Conservation (phyloP, 768 basidiomycete genomes). For the Coprinellus aureogranulatus region DNA sequence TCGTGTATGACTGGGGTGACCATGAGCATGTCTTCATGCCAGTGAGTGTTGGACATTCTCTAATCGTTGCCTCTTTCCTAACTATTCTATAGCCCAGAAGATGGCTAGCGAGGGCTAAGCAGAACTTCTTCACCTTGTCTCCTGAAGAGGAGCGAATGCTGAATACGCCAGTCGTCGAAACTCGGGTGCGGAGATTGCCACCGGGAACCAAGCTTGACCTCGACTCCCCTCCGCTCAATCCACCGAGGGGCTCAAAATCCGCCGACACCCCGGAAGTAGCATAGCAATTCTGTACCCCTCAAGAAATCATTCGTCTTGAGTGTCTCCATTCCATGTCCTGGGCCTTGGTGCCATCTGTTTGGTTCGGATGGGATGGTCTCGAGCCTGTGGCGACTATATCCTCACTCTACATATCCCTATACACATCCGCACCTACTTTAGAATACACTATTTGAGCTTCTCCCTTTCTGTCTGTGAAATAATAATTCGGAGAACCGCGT, state of each 20-base stretch:
- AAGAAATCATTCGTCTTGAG: no score
- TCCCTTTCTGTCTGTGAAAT: no score
- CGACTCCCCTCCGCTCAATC: not conserved
- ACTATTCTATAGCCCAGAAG: slow-evolving; percentile 44
- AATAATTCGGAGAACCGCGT: no score
- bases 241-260: not conserved
- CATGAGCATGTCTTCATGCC: slow-evolving; percentile 69
- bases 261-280: not conserved
- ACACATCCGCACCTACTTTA: no score
- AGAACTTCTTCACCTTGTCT: slow-evolving; percentile 56
- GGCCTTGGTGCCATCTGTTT: no score
- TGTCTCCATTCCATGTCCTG: no score
- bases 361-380: no score
- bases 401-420: no score
- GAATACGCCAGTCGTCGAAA: slow-evolving; percentile 13
- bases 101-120: slow-evolving; percentile 51
- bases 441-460: no score
- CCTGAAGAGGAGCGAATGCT: slow-evolving; percentile 51
- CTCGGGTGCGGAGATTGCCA: slow-evolving; percentile 5
- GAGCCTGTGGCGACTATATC: no score
- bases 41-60: slow-evolving; percentile 34
- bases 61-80: not conserved
- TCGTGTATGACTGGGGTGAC: slow-evolving; percentile 69
- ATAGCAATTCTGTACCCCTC: no score
- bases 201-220: not conserved